phyloP scores from a whole-genome alignment of 2,329 filamentous ascomycete species.

The Raffaelea deltoideospora region DNA sequence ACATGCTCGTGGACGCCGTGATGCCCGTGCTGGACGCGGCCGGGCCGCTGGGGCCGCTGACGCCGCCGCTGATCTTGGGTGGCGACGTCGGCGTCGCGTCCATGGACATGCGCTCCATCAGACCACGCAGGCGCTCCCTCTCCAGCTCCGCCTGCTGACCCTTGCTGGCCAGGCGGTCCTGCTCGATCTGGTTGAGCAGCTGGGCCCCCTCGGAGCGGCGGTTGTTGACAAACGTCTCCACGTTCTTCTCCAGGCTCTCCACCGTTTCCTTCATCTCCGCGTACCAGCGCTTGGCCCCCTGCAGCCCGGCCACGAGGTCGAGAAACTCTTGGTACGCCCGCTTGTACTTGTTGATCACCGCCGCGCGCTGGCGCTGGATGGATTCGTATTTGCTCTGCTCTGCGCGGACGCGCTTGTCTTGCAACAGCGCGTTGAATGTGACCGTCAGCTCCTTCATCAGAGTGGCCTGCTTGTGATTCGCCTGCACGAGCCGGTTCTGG shows the following conservation, averaged over 20 bases:
- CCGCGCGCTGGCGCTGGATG: conserved; percentile 67
- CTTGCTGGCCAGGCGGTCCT: conserved; percentile 50
- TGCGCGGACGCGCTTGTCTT: conserved; percentile 83
- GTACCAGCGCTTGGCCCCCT: conserved; percentile 86
- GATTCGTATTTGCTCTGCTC: conserved; percentile 93
- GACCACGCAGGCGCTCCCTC: conserved; percentile 65
- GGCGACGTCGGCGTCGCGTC: conserved; percentile 39
- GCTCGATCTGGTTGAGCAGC: conserved; percentile 76
- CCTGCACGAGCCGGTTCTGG: conserved; percentile 79
- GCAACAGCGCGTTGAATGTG: conserved; percentile 72
- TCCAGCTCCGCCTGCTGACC: conserved; percentile 59
- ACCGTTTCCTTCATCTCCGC: conserved; percentile 91
- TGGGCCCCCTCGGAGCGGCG: conserved; percentile 81
- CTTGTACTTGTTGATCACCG: conserved; percentile 76
- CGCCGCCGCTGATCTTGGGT: conserved; percentile 12
- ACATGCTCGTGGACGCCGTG: conserved; percentile 7
- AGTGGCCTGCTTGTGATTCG: conserved; percentile 86
- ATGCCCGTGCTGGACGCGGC: not conserved
- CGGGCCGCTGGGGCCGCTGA: conserved; percentile 12
- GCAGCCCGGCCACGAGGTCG: conserved; percentile 71
- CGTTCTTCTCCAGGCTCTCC: conserved; percentile 84
- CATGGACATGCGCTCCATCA: conserved; percentile 95
- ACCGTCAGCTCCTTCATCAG: conserved; percentile 89
- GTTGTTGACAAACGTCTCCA: conserved; percentile 94
- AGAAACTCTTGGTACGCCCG: conserved; percentile 86